Base-by-base conservation (phyloP, 371 early-diverging fungal species). In the Mucor indicus region DNA sequence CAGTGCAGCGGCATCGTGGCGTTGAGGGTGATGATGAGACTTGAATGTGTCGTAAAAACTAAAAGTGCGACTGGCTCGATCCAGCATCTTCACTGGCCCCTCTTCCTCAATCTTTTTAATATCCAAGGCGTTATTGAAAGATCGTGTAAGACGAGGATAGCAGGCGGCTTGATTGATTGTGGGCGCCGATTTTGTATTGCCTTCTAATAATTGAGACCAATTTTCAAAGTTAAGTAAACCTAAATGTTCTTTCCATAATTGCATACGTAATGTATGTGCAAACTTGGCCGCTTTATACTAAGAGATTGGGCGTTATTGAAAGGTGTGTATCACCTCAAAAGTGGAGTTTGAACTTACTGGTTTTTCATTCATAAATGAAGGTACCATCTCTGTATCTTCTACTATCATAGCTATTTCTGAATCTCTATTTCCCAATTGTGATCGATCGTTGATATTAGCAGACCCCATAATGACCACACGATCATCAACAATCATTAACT, bases 401-500 rank as follows among this genome's bases (percentile, higher is more conserved):
- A 93, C 75, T n/a, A 92, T 44, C 57, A 90, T 77, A 15, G 91
- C 91, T 32, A 94, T 76, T 72, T 96, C 97, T 2, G 93, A 90
- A 58, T 96, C 97, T 42, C 95, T 83, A 50, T 82, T 84, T 15
- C 97, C 97, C 22, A 86, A 60, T 67, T 86, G 84, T 1, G 91
- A 91, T 16, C 96, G 80, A 37, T 75, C 76, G 24, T 75, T 72
- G 47, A 72, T 69, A 45, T 75, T 75, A 25, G 75, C 75, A 19
- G 90, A 90, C 3, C 97, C 97, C 70, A 90, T 80, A 24, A 96
- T 67, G 24, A 87, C 86, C 48, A 80, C 77, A 7, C 79, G 76
- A 52, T 92, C 94, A 65, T 96, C 97, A 2, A 92, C 86, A 57
- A 96, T 92, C 84, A 95, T 81, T 31, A 95, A 55, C 59, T 96